A percentile compares a stretch with the other conserved stretches of the same genome.
Evolutionary conservation across 2,329 filamentous ascomycete genomes (phyloP).

Genomic region (Fusarium heterosporum): DNA sequence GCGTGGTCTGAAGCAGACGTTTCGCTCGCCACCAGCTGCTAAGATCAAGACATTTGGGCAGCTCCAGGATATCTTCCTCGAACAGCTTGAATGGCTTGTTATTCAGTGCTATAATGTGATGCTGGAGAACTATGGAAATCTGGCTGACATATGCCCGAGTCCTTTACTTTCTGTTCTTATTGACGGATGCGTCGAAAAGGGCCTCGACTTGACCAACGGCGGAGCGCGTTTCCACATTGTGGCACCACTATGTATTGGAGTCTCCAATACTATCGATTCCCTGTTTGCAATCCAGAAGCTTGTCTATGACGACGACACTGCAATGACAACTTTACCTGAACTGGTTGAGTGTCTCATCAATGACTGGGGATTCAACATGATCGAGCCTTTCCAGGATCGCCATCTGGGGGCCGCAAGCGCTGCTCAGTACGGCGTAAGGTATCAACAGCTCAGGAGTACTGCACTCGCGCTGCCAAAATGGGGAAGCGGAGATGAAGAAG

Average conservation of each 20-base stretch:
- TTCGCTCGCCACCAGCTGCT: background rate
- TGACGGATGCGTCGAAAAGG: background rate
- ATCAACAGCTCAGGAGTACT: background rate
- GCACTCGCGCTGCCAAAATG: background rate
- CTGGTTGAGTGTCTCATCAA: background rate
- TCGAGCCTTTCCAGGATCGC: too few species aligned
- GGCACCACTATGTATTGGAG: background rate
- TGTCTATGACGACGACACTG: background rate
- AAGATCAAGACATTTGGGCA: background rate
- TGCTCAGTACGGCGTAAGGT: background rate
- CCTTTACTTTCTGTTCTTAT: background rate
- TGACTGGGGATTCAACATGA: background rate
- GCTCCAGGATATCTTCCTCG: background rate
- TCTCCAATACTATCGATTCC: background rate
- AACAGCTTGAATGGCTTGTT: background rate
- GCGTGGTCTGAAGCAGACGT: background rate
- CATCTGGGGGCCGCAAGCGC: too few species aligned
- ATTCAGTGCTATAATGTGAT: background rate
- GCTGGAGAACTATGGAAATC: background rate
- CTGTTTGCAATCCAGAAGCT: background rate
- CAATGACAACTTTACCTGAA: background rate
- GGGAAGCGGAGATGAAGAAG: background rate
- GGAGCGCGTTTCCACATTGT: background rate
- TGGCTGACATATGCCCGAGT: background rate
- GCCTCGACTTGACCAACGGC: background rate